Evolutionary conservation across 164 flowering plant genomes (phyloP), one percentile per base, ranked within the genome.

Genomic region (Magnolia kwangsiensis): DNA sequence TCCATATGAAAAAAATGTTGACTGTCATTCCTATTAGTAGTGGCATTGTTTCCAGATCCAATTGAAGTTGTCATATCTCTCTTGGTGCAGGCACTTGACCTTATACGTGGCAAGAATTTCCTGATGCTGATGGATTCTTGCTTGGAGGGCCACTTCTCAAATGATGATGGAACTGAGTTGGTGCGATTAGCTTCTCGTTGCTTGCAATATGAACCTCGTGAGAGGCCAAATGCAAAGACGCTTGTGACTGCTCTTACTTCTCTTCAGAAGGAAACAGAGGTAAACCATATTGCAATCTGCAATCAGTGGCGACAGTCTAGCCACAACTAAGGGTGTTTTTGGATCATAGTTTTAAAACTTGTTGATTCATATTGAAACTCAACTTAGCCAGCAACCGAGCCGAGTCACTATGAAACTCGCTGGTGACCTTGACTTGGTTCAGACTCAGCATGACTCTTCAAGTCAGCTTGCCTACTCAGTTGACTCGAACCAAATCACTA

Each of bases 201-300:
- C 81, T 85, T 94, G 80, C 96, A 92, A 78, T 90, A 88, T 83
- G 98, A 94, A 85, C 87, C 95, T 81, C 97, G 95, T 59, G 98
- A 94, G 78, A 90, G 98, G 84, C 98, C 98, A 70, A 92, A 91
- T 82, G 87, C 91, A 5, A 95, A 89, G 81, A 87, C 95, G 31
- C 89, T 92, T 73, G 90, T 91, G 71, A 85, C 86, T 74, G 75
- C 93, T 78, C 91, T 94, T 24, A 72, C 83, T 73, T 83, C 93
- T 71, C 96, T 94, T 75, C 93, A 92, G 84, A 92, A 90, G 76
- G 92, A 91, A 83, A 85, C 89, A 71, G 98, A 94, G 92, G 97
- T 92, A 80, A 59, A 67, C 45, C 29, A 29, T 68, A 29, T 27
- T 13, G 10, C 45, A 29, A 24, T n/a, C n/a, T n/a, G n/a, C n/a